A percentile compares a stretch with the other conserved stretches of the same genome.
phyloP scores from a whole-genome alignment of 1,139 yeast species.

The Hemisphaericaspora lyxosophila region DNA sequence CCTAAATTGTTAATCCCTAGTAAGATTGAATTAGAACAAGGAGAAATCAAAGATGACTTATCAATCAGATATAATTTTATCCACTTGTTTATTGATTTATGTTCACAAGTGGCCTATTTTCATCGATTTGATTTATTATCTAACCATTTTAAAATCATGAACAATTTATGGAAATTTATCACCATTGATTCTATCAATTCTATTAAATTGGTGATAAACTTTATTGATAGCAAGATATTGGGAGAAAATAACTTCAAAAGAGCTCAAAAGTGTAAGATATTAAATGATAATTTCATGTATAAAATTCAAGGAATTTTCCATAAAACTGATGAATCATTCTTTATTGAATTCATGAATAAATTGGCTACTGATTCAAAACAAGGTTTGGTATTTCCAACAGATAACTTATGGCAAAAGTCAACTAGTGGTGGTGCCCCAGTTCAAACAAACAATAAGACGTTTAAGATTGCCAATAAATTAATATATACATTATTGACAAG shows the following conservation, averaged over 20 bases:
- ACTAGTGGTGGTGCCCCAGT: constrained; percentile 27
- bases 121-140: constrained; percentile 62
- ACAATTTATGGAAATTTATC: constrained; percentile 65
- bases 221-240: constrained; percentile 53
- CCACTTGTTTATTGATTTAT: constrained; percentile 57
- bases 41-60: constrained; percentile 27
- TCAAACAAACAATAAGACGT: constrained; percentile 45
- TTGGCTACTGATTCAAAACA: constrained; percentile 50
- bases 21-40: constrained; percentile 41
- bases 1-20: constrained; percentile 62
- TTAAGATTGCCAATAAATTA: constrained; percentile 65
- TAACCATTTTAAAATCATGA: constrained; percentile 57
- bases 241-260: constrained; percentile 63
- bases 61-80: constrained; percentile 60
- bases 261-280: constrained; percentile 68
- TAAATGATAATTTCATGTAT: constrained; percentile 74
- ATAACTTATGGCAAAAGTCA: constrained; percentile 51
- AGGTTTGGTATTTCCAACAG: constrained; percentile 66
- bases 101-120: constrained; percentile 48
- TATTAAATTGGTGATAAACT: constrained; percentile 40
- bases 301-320: constrained; percentile 56
- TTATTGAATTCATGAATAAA: constrained; percentile 51
- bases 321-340: constrained; percentile 31
- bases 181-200: constrained; percentile 53
- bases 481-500: constrained; percentile 60